Evolutionary conservation across 1,284 basidiomycete species (phyloP).

Genomic region (Boletus smithii): DNA sequence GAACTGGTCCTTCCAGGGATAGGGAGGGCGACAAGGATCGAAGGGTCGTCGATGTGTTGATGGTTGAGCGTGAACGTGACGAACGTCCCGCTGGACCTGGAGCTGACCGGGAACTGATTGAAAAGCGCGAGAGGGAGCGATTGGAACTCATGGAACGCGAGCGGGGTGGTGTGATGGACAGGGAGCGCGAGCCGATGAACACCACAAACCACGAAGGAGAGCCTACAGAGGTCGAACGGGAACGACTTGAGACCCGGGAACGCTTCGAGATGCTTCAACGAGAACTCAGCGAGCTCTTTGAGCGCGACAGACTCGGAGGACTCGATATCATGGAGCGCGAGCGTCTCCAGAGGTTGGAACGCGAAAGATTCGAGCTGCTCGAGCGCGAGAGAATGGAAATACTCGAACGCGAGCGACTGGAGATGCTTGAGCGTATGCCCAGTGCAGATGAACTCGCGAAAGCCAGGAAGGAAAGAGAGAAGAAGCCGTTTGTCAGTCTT

Average conservation of each 20-base stretch:
- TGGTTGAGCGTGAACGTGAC: constrained; percentile 23
- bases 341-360: constrained; percentile 26
- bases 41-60: constrained; percentile 15
- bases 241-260: constrained; percentile 29
- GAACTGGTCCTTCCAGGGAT: constrained; percentile 17
- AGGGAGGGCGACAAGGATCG: constrained; percentile 25
- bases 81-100: constrained; percentile 18
- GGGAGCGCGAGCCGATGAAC: constrained; percentile 22
- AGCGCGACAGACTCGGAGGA: constrained; percentile 31
- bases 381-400: constrained; percentile 30
- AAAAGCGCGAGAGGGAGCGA: constrained; percentile 26
- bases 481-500: constrained; percentile 44
- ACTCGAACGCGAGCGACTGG: constrained; percentile 31
- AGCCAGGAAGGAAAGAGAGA: constrained; percentile 34
- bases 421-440: constrained; percentile 33
- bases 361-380: constrained; percentile 28
- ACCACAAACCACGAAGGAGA: constrained; percentile 22
- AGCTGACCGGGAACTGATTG: constrained; percentile 18
- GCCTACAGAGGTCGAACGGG: constrained; percentile 24
- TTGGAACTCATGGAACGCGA: constrained; percentile 27
- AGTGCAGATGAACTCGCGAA: constrained; percentile 33
- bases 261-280: constrained; percentile 31
- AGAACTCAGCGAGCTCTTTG: constrained; percentile 28
- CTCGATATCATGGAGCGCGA: constrained; percentile 30
- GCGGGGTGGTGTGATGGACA: constrained; percentile 13